A percentile compares a stretch with the other conserved stretches of the same genome.
Conservation (phyloP, 306 rosid species). For the Acacia melanoxylon region DNA sequence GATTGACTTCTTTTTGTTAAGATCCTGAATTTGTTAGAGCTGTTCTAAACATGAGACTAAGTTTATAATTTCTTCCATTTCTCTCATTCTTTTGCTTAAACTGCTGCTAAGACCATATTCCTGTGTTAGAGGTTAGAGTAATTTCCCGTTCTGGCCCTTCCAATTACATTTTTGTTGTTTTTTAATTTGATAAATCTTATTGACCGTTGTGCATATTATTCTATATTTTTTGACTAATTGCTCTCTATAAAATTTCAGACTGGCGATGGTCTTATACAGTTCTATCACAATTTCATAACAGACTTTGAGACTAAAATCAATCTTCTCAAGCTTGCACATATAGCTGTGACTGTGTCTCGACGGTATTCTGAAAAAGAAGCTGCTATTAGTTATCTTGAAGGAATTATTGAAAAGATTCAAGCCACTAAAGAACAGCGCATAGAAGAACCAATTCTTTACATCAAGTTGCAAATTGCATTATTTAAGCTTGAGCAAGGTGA, state of each 20-base stretch:
- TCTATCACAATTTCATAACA: slow-evolving; percentile 95
- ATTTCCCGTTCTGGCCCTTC: background rate
- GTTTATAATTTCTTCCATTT: background rate
- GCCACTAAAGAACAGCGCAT: slow-evolving; percentile 89
- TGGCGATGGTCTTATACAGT: slow-evolving; percentile 94
- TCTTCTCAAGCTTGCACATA: slow-evolving; percentile 98
- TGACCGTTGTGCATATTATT: background rate
- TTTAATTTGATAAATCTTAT: background rate
- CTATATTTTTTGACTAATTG: slow-evolving; percentile 11
- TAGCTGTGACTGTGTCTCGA: slow-evolving; percentile 95
- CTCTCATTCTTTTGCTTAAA: slow-evolving; percentile 5
- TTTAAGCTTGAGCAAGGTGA: slow-evolving; percentile 88
- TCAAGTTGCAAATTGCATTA: slow-evolving; percentile 87
- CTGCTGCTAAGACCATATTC: background rate
- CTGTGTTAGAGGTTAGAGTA: background rate
- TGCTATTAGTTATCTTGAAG: slow-evolving; percentile 84
- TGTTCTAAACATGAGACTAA: background rate
- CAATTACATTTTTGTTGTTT: background rate
- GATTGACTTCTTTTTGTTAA: background rate
- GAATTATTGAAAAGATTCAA: slow-evolving; percentile 87
- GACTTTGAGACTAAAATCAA: slow-evolving; percentile 98
- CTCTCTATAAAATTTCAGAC: slow-evolving; percentile 60
- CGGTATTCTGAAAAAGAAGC: slow-evolving; percentile 95
- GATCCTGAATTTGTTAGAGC: background rate
- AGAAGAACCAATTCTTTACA: slow-evolving; percentile 88